Evolutionary conservation across 176 grass and related monocot genomes (phyloP), one percentile per base, ranked within the genome.

Genomic region (Rhynchospora tenuis): DNA sequence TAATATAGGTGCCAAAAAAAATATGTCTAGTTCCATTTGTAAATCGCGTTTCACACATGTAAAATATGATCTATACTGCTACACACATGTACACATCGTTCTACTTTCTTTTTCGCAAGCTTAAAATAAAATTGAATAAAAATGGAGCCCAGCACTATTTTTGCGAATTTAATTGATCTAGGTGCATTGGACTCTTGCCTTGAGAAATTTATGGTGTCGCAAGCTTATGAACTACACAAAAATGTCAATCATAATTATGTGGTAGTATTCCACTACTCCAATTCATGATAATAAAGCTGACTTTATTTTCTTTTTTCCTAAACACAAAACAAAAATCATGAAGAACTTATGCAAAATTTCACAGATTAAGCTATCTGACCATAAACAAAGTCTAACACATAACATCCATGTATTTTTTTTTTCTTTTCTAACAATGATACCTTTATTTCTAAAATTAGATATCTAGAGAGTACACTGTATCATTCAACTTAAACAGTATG

Each of bases 401-500:
- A 28, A 33, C 10, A 77, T 19, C 23, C 33, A 38, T 38, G 33
- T 38, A 29, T 33, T 77, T 77, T 44, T 14, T 33, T 42, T 67
- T 26, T 74, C 15, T 51, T 52, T 10, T 7, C 31, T 77, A 77
- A 77, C 12, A 56, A 9, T 54, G 48, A 55, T 38, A 56, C 15
- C 73, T 19, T 56, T 56, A 77, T 54, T 52, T 77, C 50, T 77
- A 31, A 55, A 17, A 33, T 56, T 17, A 77, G 73, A 54, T 29
- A 55, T 31, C 50, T 55, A 33, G 50, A 14, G 11, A 77, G 50
- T 28, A 4, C 72, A 76, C 26, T 24, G 17, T 17, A 71, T 46
- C 45, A 77, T 55, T 50, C 24, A 76, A 56, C 73, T 77, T 54
- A 31, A 77, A 56, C 73, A 56, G 24, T 77, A 33, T 56, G 73